These are phyloP conservation scores for Sarocladiaceae sp. DNA, from an alignment of 2,329 filamentous ascomycete species.

Conservation along the genomic window DNA sequence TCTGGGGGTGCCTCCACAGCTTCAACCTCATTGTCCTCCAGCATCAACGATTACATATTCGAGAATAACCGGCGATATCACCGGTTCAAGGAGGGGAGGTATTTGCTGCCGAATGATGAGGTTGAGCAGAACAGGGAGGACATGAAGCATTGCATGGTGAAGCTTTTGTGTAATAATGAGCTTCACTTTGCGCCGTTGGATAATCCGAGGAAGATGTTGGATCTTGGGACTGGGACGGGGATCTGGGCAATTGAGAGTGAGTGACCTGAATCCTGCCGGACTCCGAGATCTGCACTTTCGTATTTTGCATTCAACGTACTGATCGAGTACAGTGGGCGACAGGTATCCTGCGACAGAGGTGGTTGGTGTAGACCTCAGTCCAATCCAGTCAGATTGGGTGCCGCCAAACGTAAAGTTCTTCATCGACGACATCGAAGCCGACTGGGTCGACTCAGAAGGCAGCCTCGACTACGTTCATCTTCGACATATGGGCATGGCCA, in stretches of 20 bases:
- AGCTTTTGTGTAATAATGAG: constrained; percentile 28
- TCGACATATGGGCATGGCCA: constrained; percentile 38
- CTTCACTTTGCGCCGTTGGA: constrained; percentile 39
- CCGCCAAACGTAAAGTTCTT: constrained; percentile 35
- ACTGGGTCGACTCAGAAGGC: constrained; percentile 36
- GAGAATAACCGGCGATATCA: constrained; percentile 39
- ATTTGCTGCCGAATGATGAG: constrained; percentile 38
- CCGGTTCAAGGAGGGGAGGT: constrained; percentile 33
- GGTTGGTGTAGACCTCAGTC: constrained; percentile 19
- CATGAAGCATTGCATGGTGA: constrained; percentile 20
- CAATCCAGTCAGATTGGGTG: constrained; percentile 27
- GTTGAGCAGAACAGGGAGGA: constrained; percentile 38
- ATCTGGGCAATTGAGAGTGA: constrained; percentile 43
- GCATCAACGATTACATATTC: constrained; percentile 34
- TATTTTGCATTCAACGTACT: not conserved
- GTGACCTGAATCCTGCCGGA: constrained; percentile 9
- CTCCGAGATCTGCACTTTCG: not conserved
- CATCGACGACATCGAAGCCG: constrained; percentile 37
- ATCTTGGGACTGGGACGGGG: constrained; percentile 32
- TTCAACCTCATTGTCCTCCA: constrained; percentile 27
- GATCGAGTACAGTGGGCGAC: constrained; percentile 16
- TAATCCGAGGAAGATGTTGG: constrained; percentile 31
- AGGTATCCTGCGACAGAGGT: constrained; percentile 20
- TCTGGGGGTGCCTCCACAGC: constrained; percentile 17
- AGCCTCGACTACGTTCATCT: constrained; percentile 49